Conservation (phyloP, 495 filamentous ascomycete genomes). For the Talaromyces proteolyticus region DNA sequence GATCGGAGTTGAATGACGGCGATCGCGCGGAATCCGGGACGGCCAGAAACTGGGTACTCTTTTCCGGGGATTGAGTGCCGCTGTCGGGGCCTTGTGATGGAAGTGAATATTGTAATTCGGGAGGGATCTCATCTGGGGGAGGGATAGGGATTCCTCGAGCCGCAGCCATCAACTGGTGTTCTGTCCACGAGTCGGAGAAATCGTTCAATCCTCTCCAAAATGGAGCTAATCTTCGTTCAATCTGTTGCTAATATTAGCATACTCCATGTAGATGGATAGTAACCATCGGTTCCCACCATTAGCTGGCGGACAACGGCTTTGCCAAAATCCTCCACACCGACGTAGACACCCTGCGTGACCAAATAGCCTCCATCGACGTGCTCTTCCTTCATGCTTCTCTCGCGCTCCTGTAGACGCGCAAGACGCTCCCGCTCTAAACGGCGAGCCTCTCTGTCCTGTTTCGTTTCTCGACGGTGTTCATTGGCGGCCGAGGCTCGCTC, state of each 20-base stretch:
- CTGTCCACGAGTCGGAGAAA: conserved; percentile 82
- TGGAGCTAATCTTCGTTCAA: conserved; percentile 86
- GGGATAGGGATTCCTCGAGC: conserved; percentile 82
- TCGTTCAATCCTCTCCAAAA: conserved; percentile 95
- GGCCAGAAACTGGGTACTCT: conserved; percentile 59
- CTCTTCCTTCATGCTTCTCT: conserved; percentile 89
- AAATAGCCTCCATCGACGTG: conserved; percentile 91
- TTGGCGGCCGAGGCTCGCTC: conserved; percentile 35
- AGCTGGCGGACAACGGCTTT: conserved; percentile 86
- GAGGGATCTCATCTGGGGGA: conserved; percentile 71
- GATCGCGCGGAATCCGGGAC: conserved; percentile 65
- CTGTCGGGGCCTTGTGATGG: conserved; percentile 34
- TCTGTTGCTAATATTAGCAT: conserved; percentile 42
- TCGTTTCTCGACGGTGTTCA: conserved; percentile 72
- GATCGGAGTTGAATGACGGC: conserved; percentile 69
- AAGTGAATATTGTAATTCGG: conserved; percentile 51
- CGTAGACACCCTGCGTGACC: conserved; percentile 92
- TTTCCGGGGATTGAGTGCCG: conserved; percentile 27
- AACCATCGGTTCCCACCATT: conserved; percentile 57
- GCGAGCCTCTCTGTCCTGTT: conserved; percentile 83
- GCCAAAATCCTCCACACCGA: conserved; percentile 86
- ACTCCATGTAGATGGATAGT: neutral
- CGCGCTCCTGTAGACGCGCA: conserved; percentile 71
- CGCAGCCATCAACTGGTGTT: conserved; percentile 87
- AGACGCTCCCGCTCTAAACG: conserved; percentile 75